Evolutionary conservation across 2,329 filamentous ascomycete species (phyloP).

Genomic region (Parascedosporium putredinis): DNA sequence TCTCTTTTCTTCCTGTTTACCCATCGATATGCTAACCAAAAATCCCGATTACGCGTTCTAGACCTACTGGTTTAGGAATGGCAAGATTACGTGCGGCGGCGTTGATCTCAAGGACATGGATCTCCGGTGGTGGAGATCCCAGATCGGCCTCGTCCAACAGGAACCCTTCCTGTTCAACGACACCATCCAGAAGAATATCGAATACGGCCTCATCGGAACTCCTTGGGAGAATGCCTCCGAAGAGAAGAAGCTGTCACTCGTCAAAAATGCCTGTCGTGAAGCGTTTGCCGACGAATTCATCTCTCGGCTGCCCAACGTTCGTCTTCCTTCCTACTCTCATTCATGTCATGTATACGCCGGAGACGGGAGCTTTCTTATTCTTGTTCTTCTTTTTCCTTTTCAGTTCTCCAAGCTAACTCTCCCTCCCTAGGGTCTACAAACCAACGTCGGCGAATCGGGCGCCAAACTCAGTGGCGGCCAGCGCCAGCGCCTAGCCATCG

Average conservation of each 20-base stretch:
- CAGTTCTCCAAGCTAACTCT: not conserved
- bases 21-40: not conserved
- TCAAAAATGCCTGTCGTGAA: conserved; percentile 36
- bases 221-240: conserved; percentile 32
- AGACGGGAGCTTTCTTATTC: not conserved
- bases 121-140: conserved; percentile 51
- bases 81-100: conserved; percentile 39
- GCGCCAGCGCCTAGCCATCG: conserved; percentile 53
- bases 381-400: not conserved
- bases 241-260: conserved; percentile 37
- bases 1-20: not conserved
- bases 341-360: not conserved
- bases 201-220: conserved; percentile 29
- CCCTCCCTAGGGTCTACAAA: conserved; percentile 5
- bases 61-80: conserved; percentile 10
- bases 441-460: conserved; percentile 45
- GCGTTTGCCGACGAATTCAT: conserved; percentile 44
- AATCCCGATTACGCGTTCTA: not conserved
- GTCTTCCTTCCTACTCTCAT: not conserved
- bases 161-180: conserved; percentile 60
- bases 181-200: conserved; percentile 43
- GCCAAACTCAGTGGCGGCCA: conserved; percentile 55
- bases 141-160: conserved; percentile 58
- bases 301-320: conserved; percentile 30
- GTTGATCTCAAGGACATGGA: conserved; percentile 47